Conservation (phyloP, 306 rosid species). For the Lathyrus aphaca region DNA sequence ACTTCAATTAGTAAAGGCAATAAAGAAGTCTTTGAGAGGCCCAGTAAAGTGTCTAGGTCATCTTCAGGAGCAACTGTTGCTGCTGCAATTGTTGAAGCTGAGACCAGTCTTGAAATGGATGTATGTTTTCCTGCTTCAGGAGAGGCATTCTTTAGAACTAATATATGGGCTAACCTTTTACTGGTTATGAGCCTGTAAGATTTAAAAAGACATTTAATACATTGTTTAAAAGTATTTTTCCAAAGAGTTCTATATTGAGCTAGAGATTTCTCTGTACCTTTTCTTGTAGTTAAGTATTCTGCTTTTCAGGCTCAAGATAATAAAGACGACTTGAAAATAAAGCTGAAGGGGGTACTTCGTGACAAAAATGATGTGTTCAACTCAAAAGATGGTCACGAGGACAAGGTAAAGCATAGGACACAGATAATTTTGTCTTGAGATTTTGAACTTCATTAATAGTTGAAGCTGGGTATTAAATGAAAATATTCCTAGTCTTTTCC, state of each 20-base stretch:
- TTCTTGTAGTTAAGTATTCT: slow-evolving; percentile 16
- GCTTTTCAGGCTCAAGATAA: slow-evolving; percentile 63
- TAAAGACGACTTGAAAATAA: slow-evolving; percentile 78
- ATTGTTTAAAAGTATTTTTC: slow-evolving; percentile 12
- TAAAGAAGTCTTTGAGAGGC: slow-evolving; percentile 46
- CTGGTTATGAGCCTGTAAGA: slow-evolving; percentile 52
- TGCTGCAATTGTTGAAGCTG: slow-evolving; percentile 95
- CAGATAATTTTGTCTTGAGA: slow-evolving; percentile 11
- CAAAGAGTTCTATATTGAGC: background rate
- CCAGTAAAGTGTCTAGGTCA: slow-evolving; percentile 56
- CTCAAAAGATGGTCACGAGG: slow-evolving; percentile 61
- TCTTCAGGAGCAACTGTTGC: slow-evolving; percentile 66
- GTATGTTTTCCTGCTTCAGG: slow-evolving; percentile 67
- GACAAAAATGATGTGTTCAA: slow-evolving; percentile 88
- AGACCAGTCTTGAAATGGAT: slow-evolving; percentile 70
- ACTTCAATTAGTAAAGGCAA: slow-evolving; percentile 34
- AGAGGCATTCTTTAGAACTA: slow-evolving; percentile 51
- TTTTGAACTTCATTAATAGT: slow-evolving; percentile 26
- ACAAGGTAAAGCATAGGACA: slow-evolving; percentile 61
- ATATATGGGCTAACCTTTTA: slow-evolving; percentile 47
- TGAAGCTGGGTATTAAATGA: slow-evolving; percentile 9
- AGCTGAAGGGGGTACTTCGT: slow-evolving; percentile 80
- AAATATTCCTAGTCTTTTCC: too few relatives aligned
- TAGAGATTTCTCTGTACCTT: slow-evolving; percentile 24
- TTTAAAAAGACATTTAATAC: slow-evolving; percentile 28